Percentiles rank a stretch among this genome's conserved stretches.
Conservation (phyloP, 768 basidiomycete genomes). For the Plicaturopsis crispa region DNA sequence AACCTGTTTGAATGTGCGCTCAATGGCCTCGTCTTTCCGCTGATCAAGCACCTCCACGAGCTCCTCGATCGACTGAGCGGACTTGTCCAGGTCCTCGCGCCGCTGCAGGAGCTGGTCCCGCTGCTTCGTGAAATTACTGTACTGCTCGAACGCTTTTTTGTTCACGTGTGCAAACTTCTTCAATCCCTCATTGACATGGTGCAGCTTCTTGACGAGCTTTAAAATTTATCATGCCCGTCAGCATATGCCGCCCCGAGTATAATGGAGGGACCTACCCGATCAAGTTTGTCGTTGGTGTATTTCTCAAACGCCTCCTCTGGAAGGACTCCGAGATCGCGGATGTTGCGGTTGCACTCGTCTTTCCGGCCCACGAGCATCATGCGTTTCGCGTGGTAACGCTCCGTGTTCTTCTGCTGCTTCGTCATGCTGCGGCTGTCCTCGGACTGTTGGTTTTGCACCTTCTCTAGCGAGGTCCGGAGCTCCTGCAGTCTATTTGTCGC, state of each 20-base stretch:
- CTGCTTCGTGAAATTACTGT: slow-evolving; percentile 96
- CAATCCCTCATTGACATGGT: slow-evolving; percentile 83
- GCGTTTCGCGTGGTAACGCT: slow-evolving; percentile 88
- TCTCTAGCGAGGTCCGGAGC: slow-evolving; percentile 57
- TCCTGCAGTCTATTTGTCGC: slow-evolving; percentile 59
- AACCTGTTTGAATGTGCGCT: slow-evolving; percentile 97
- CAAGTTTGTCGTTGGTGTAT: slow-evolving; percentile 82
- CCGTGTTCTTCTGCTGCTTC: slow-evolving; percentile 92
- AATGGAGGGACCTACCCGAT: slow-evolving; percentile 49
- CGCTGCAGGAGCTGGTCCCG: slow-evolving; percentile 84
- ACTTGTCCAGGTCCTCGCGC: slow-evolving; percentile 86
- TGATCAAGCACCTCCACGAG: slow-evolving; percentile 92
- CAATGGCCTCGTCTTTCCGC: slow-evolving; percentile 97
- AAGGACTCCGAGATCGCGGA: slow-evolving; percentile 91
- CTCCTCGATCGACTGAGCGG: slow-evolving; percentile 84
- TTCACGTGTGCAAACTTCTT: slow-evolving; percentile 98
- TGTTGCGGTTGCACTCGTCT: slow-evolving; percentile 93
- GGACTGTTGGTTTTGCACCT: slow-evolving; percentile 69
- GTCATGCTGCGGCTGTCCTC: slow-evolving; percentile 85
- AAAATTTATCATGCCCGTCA: too few relatives aligned
- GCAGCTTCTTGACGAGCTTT: slow-evolving; percentile 90
- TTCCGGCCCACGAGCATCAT: slow-evolving; percentile 79
- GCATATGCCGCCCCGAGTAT: background rate
- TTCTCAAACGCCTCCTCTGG: slow-evolving; percentile 98
- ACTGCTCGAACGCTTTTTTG: slow-evolving; percentile 99